Base-by-base conservation (phyloP, 1,139 yeast genomes). In the Geotrichum armillariae region DNA sequence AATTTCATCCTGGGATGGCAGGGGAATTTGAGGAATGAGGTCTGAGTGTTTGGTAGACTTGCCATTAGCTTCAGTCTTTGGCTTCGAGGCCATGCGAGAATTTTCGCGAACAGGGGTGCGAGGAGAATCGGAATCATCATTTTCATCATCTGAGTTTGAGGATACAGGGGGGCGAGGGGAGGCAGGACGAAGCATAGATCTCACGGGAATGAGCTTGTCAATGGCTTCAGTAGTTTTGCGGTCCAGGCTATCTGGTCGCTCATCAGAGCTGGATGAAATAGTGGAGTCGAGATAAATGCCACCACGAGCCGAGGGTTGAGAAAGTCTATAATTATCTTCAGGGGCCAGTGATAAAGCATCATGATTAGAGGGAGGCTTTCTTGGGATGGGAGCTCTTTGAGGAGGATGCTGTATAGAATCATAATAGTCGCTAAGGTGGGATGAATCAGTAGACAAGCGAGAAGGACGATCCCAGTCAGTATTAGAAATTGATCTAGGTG, bases 281-380 rank as follows among this genome's bases (percentile, higher is more conserved):
- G 41, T 18, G 2, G 44, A 36, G 21, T 50, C 53, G 11, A 47
- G 22, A 25, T 53, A 52, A 2, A 47, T 14, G 53, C 56, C 54
- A 17, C 47, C 52, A 29, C 55, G 48, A 14, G 50, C 14, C 45
- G 59, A 54, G 41, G 32, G 20, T 5, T 38, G 34, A 8, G 45
- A 35, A 22, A 35, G n/a, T 2, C 46, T 47, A 22, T 23, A 38
- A 25, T n/a, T 25, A 21, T 40, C 39, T 27, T 46, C 47, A 22
- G 46, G 36, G 8, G 53, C 47, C 14, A 41, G n/a, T 2, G 39
- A 14, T 9, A 33, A 17, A 9, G 21, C 50, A 3, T 34, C 38
- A 11, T 21, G 42, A 8, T 42, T 21, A 4, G 40, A 5, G 21
- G 29, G 25, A 29, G 43, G 47, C 21, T 47, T 47, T 27, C 44